These are phyloP conservation scores for Vigna hirtella DNA, from an alignment of 306 rosid species.

Conservation along the genomic window DNA sequence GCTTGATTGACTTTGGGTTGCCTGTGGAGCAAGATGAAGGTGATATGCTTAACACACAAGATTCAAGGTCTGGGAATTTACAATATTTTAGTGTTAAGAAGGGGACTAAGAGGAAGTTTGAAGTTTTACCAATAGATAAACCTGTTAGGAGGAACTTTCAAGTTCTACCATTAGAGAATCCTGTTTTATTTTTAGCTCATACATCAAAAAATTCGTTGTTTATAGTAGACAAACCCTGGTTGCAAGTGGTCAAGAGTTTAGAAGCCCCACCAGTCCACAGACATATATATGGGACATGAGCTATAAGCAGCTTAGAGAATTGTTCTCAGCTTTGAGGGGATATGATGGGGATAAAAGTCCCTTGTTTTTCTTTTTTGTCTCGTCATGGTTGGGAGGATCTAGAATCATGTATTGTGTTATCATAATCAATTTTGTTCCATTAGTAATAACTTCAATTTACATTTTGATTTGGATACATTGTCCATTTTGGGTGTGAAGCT, in stretches of 20 bases:
- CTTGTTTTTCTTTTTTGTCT: conserved; percentile 30
- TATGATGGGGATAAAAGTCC: conserved; percentile 45
- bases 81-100: too few relatives aligned
- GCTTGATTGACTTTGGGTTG: too few relatives aligned
- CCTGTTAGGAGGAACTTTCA: too few relatives aligned
- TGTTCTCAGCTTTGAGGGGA: conserved; percentile 54
- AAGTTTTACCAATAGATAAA: too few relatives aligned
- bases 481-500: conserved; percentile 44
- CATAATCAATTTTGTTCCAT: conserved; percentile 56
- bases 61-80: too few relatives aligned
- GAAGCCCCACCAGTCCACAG: conserved; percentile 87
- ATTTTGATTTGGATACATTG: conserved; percentile 47
- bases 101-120: too few relatives aligned
- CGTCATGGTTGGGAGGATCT: conserved; percentile 56
- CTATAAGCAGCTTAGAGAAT: conserved; percentile 37
- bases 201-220: too few relatives aligned
- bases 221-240: conserved; percentile 90
- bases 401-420: conserved; percentile 61
- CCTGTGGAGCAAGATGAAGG: too few relatives aligned
- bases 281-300: conserved; percentile 83
- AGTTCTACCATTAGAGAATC: too few relatives aligned
- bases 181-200: too few relatives aligned
- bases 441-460: conserved; percentile 48
- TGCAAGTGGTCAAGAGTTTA: conserved; percentile 78
- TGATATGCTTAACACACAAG: too few relatives aligned